Conservation (phyloP, 2,329 filamentous ascomycete genomes). For the Pseudomassariella vexata region DNA sequence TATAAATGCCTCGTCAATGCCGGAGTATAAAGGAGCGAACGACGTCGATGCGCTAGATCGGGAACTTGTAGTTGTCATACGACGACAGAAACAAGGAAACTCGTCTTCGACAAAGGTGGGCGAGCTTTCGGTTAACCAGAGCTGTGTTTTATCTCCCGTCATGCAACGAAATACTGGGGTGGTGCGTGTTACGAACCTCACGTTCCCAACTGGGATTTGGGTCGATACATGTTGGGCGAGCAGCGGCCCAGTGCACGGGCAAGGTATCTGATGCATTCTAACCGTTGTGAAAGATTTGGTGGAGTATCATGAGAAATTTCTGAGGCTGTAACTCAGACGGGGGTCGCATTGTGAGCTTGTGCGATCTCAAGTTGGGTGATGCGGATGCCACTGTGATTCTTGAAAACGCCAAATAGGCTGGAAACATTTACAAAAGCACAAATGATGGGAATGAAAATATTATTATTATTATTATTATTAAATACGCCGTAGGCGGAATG, state of each 20-base stretch:
- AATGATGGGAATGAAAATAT: neutral
- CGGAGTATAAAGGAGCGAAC: slow-evolving; percentile 76
- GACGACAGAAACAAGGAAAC: slow-evolving; percentile 74
- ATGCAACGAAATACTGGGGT: neutral
- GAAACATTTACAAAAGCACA: neutral
- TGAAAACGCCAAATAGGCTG: slow-evolving; percentile 7
- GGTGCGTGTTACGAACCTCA: slow-evolving; percentile 12
- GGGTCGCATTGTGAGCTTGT: slow-evolving; percentile 7
- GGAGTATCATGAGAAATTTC: slow-evolving; percentile 25
- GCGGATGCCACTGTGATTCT: slow-evolving; percentile 7
- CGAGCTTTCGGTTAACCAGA: slow-evolving; percentile 70
- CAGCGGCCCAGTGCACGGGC: slow-evolving; percentile 18
- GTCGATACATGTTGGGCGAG: slow-evolving; percentile 17
- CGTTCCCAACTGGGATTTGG: slow-evolving; percentile 21
- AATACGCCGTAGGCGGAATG: no score
- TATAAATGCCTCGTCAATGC: slow-evolving; percentile 74
- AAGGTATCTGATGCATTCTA: slow-evolving; percentile 15
- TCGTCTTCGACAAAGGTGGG: slow-evolving; percentile 66
- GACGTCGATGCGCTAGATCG: slow-evolving; percentile 72
- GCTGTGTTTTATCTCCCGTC: slow-evolving; percentile 32
- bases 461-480: no score
- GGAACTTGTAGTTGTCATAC: slow-evolving; percentile 67
- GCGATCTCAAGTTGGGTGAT: slow-evolving; percentile 10
- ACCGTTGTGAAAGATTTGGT: slow-evolving; percentile 25
- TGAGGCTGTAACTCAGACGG: no score